A percentile compares a stretch with the other conserved stretches of the same genome.
Conservation (phyloP, 2,329 filamentous ascomycete species). For the Aspergillus amoenus region DNA sequence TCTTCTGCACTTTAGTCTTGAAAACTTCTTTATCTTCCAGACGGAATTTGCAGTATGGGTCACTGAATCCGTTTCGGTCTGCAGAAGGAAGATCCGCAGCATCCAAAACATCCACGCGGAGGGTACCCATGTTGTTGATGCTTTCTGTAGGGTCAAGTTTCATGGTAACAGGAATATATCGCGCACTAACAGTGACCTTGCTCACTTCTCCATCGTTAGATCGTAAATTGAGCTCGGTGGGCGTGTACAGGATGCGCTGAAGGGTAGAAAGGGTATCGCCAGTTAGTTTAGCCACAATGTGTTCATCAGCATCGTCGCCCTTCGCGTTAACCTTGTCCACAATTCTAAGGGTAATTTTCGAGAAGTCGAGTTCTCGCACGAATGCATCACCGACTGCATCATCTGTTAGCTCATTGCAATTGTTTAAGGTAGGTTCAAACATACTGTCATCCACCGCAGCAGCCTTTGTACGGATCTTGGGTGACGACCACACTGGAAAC, state of each 20-base stretch:
- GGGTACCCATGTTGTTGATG: constrained; percentile 97
- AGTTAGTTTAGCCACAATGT: constrained; percentile 76
- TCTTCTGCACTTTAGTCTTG: constrained; percentile 96
- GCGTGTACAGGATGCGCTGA: constrained; percentile 89
- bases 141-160: constrained; percentile 89
- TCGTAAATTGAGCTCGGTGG: constrained; percentile 76
- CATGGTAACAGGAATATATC: constrained; percentile 95
- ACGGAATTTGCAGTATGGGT: constrained; percentile 94
- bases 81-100: constrained; percentile 85
- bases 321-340: constrained; percentile 76
- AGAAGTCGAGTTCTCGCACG: constrained; percentile 96
- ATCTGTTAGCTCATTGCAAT: constrained; percentile 18
- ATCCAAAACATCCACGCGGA: constrained; percentile 90
- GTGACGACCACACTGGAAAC: constrained; percentile 83
- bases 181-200: constrained; percentile 86
- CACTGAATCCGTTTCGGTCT: constrained; percentile 93
- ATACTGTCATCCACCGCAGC: constrained; percentile 79
- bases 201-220: constrained; percentile 73
- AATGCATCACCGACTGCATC: constrained; percentile 78
- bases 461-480: constrained; percentile 67
- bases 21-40: constrained; percentile 85
- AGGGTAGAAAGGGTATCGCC: constrained; percentile 85
- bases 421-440: constrained; percentile 20
- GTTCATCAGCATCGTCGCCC: constrained; percentile 65
- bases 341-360: constrained; percentile 82